Percentiles rank a stretch among this genome's conserved stretches.
Conservation (phyloP, 73 alveolate genomes). For the Breviolum minutum region DNA sequence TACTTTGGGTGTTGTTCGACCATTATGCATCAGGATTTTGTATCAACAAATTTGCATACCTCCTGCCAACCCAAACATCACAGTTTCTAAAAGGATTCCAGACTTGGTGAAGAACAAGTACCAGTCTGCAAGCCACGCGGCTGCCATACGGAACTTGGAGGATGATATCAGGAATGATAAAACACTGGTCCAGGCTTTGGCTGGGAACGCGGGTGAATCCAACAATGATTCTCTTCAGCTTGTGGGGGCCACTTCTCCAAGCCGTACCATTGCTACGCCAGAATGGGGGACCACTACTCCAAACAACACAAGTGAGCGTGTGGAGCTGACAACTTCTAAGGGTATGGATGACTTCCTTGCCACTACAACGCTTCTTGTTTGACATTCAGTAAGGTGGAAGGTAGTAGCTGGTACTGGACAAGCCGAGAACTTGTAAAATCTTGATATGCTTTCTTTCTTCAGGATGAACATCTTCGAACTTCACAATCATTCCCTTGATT, state of each 20-base stretch:
- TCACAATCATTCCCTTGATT: background rate
- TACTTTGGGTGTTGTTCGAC: background rate
- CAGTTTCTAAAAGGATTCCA: background rate
- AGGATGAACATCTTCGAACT: background rate
- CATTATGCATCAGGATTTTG: background rate
- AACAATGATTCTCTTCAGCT: background rate
- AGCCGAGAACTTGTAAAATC: background rate
- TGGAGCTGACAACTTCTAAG: background rate
- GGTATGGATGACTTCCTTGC: background rate
- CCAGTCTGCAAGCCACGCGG: background rate
- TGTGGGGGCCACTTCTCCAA: too few species aligned
- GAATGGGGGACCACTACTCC: background rate
- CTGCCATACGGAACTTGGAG: background rate
- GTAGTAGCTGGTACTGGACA: too few species aligned
- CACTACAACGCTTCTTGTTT: background rate
- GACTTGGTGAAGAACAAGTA: slow-evolving; percentile 34
- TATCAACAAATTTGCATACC: background rate
- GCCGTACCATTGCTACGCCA: background rate
- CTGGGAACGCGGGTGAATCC: background rate
- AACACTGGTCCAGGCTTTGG: background rate
- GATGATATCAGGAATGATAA: background rate
- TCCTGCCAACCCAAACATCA: background rate
- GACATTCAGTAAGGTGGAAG: background rate
- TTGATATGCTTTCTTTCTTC: background rate
- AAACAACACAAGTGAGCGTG: background rate